Evolutionary conservation across 192 early-diverging fungal species (phyloP).

Genomic region (Spizellomyces sp.): DNA sequence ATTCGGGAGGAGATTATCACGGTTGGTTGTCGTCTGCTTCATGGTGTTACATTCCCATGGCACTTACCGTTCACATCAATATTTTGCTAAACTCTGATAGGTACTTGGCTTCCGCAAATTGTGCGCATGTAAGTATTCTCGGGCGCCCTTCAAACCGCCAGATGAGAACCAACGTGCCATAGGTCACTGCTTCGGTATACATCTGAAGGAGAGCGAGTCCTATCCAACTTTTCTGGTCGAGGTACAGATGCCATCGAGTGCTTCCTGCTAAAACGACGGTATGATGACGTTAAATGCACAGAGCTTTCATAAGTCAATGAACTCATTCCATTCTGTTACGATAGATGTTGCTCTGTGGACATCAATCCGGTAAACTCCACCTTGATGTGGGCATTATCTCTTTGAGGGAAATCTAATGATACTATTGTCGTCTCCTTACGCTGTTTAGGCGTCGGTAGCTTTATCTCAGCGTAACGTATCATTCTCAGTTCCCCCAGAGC

Average conservation of each 20-base stretch:
- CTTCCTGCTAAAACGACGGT: slow-evolving; percentile 69
- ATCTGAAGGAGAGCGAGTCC: slow-evolving; percentile 69
- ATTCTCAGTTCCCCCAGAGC: slow-evolving; percentile 70
- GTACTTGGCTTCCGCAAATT: slow-evolving; percentile 90
- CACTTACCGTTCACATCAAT: no score
- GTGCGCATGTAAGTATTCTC: slow-evolving; percentile 53
- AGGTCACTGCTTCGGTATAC: slow-evolving; percentile 75
- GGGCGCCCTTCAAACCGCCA: no score
- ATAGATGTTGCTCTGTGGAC: slow-evolving; percentile 76
- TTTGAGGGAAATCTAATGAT: no score
- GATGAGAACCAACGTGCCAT: slow-evolving; percentile 11
- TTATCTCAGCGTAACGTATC: slow-evolving; percentile 85
- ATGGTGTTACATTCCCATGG: slow-evolving; percentile 45
- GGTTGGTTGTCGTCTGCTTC: slow-evolving; percentile 20
- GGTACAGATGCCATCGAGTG: slow-evolving; percentile 93
- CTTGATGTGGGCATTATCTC: no score
- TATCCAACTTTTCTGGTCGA: slow-evolving; percentile 92
- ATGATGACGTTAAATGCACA: slow-evolving; percentile 6
- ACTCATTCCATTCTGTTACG: background rate
- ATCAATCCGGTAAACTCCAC: slow-evolving; percentile 66
- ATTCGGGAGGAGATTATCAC: slow-evolving; percentile 79
- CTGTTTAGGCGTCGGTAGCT: slow-evolving; percentile 60
- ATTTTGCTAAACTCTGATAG: no score
- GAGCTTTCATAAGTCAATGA: background rate
- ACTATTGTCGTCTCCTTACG: slow-evolving; percentile 3